Evolutionary conservation across 1,139 yeast species (phyloP), one percentile per base, ranked within the genome.

Genomic region (Taiozyma sp.): DNA sequence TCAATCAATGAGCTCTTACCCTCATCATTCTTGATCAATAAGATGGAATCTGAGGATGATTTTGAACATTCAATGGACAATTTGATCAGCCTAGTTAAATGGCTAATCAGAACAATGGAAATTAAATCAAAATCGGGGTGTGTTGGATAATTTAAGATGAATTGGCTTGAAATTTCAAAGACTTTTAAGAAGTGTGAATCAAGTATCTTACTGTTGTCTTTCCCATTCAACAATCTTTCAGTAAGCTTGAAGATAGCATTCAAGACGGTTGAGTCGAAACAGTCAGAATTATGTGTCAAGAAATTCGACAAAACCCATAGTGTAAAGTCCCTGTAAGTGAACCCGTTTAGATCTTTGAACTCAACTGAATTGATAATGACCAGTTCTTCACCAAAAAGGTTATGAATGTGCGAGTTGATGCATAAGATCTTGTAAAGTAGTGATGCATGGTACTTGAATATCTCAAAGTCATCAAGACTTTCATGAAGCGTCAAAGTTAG

Each of bases 261-360:
- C n/a, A 70, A 65, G 40, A 72, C 65, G 30, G 56, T 65, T 0
- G 71, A 65, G 47, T 68, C 64, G 47, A 66, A 67, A 10, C 43
- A 64, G 51, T 46, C 60, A 52, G 8, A 58, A 48, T 32, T 59
- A 54, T 48, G 53, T 4, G 61, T 57, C 45, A 84, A 61, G 50
- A 82, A 81, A 48, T 73, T 78, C 47, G 74, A 67, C n/a, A 83
- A 58, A 2, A 80, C 67, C 41, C 72, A 69, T 19, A 83, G 58
- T 0, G 82, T 61, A 39, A 86, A 70, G 7, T 81, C 76, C 57
- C 83, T 83, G 63, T 85, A 86, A 0, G 87, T 83, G 0, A 88
- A 80, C 8, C 81, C 72, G 51, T 79, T 80, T 54, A 70, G 69
- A 45, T 76, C 72, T 48, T 73, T 74, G 64, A 68, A 65, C 39